phyloP scores from a whole-genome alignment of 1,139 yeast genomes.

The Scheffersomyces insectosa region DNA sequence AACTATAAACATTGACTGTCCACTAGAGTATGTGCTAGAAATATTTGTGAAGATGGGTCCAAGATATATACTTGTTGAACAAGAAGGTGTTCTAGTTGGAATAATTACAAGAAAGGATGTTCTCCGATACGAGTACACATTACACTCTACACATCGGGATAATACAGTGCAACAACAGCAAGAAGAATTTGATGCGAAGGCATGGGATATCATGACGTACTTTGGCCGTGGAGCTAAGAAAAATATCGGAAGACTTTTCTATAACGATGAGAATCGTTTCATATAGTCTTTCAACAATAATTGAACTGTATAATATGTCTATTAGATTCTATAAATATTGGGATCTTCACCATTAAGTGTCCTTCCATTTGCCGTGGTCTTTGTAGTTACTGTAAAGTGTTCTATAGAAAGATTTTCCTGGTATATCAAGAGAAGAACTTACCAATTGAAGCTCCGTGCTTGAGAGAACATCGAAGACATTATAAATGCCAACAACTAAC shows the following conservation, averaged over 20 bases:
- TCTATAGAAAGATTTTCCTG: conserved; percentile 70
- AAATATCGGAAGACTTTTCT: conserved; percentile 31
- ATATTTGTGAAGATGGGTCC: conserved; percentile 84
- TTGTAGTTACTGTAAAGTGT: conserved; percentile 71
- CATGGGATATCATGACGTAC: conserved; percentile 38
- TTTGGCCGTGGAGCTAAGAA: conserved; percentile 20
- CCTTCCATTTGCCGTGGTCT: conserved; percentile 83
- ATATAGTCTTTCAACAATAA: conserved; percentile 6
- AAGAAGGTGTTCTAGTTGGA: conserved; percentile 54
- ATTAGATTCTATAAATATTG: neutral
- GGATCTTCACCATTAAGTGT: conserved; percentile 21
- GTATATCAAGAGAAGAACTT: conserved; percentile 68
- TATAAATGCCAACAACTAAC: conserved; percentile 57
- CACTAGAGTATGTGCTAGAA: conserved; percentile 65
- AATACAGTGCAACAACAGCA: conserved; percentile 12
- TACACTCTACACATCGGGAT: conserved; percentile 23
- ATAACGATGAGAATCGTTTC: conserved; percentile 29
- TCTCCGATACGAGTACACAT: conserved; percentile 51
- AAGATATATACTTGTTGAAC: conserved; percentile 64
- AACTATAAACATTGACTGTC: conserved; percentile 52
- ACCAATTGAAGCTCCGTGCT: conserved; percentile 62
- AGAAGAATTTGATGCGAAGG: conserved; percentile 30
- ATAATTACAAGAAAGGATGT: conserved; percentile 69
- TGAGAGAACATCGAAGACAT: conserved; percentile 70
- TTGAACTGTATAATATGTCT: neutral